Percentiles rank a stretch among this genome's conserved stretches.
Conservation (phyloP, 805 yeast species). For the Wickerhamiella alocasiicola region DNA sequence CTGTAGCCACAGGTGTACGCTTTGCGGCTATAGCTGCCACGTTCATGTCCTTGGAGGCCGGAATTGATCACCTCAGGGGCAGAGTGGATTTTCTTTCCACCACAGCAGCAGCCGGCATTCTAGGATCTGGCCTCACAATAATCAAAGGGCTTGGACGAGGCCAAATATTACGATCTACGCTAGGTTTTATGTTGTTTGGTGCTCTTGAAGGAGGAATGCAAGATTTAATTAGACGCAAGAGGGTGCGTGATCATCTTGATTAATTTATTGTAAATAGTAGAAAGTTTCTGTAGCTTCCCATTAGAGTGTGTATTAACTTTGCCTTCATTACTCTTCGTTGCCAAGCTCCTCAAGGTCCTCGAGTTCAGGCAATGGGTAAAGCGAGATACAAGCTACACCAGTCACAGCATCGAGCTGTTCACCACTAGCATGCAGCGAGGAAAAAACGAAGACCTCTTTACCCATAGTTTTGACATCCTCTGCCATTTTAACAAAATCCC, state of each 20-base stretch:
- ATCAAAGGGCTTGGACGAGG: slow-evolving; percentile 25
- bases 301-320: slow-evolving; percentile 9
- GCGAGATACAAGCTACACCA: slow-evolving; percentile 78
- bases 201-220: slow-evolving; percentile 49
- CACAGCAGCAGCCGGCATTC: slow-evolving; percentile 39
- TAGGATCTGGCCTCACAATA: slow-evolving; percentile 43
- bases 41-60: slow-evolving; percentile 51
- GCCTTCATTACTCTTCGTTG: too few relatives aligned
- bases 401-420: slow-evolving; percentile 79
- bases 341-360: slow-evolving; percentile 63
- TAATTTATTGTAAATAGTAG: background rate
- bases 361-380: slow-evolving; percentile 57
- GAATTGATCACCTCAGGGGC: slow-evolving; percentile 42
- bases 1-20: slow-evolving; percentile 33
- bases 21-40: slow-evolving; percentile 35
- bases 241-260: slow-evolving; percentile 20
- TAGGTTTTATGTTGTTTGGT: slow-evolving; percentile 49
- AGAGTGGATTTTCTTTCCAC: slow-evolving; percentile 52
- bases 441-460: slow-evolving; percentile 66
- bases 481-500: slow-evolving; percentile 50
- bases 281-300: too few relatives aligned
- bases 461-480: slow-evolving; percentile 60
- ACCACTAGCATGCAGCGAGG: slow-evolving; percentile 81
- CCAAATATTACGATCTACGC: slow-evolving; percentile 26
- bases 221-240: slow-evolving; percentile 43